These are phyloP conservation scores for Trichosporon inkin DNA, from an alignment of 1,284 basidiomycete genomes.

Conservation along the genomic window DNA sequence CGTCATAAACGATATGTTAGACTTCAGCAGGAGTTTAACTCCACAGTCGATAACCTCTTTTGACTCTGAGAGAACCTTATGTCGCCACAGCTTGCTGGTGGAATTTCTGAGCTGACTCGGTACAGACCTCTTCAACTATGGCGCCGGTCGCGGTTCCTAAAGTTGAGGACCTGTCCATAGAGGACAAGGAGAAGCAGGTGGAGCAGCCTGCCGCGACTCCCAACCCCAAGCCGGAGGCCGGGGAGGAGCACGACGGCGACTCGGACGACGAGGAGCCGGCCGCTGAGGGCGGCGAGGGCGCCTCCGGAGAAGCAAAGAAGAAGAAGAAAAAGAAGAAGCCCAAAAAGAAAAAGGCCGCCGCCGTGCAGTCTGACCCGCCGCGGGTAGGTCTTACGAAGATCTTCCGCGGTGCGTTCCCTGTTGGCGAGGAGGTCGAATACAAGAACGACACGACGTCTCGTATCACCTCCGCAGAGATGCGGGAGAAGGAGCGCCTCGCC, in stretches of 20 bases:
- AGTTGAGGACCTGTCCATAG: slow-evolving; percentile 32
- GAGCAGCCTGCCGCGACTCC: slow-evolving; percentile 21
- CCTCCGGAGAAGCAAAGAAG: slow-evolving; percentile 57
- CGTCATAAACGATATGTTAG: slow-evolving; percentile 41
- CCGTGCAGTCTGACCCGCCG: slow-evolving; percentile 85
- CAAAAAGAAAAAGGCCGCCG: slow-evolving; percentile 66
- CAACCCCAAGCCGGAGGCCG: slow-evolving; percentile 27
- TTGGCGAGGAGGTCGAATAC: slow-evolving; percentile 89
- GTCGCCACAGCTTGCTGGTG: background rate
- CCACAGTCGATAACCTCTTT: slow-evolving; percentile 31
- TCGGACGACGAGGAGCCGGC: slow-evolving; percentile 47
- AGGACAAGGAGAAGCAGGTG: slow-evolving; percentile 35
- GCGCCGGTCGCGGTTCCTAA: slow-evolving; percentile 33
- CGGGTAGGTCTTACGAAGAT: slow-evolving; percentile 83
- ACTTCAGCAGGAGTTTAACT: slow-evolving; percentile 38
- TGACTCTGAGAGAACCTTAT: slow-evolving; percentile 30
- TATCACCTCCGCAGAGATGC: slow-evolving; percentile 84
- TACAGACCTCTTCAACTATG: slow-evolving; percentile 23
- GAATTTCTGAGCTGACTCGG: background rate
- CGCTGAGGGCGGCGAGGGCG: slow-evolving; percentile 39
- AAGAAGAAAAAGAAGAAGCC: slow-evolving; percentile 93
- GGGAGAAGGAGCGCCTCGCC: slow-evolving; percentile 70
- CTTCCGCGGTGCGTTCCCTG: slow-evolving; percentile 83
- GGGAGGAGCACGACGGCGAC: slow-evolving; percentile 18
- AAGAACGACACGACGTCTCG: slow-evolving; percentile 83